Evolutionary conservation across 1,284 basidiomycete genomes (phyloP), one percentile per base, ranked within the genome.

Genomic region (Mycosarcoma mackinlayi): DNA sequence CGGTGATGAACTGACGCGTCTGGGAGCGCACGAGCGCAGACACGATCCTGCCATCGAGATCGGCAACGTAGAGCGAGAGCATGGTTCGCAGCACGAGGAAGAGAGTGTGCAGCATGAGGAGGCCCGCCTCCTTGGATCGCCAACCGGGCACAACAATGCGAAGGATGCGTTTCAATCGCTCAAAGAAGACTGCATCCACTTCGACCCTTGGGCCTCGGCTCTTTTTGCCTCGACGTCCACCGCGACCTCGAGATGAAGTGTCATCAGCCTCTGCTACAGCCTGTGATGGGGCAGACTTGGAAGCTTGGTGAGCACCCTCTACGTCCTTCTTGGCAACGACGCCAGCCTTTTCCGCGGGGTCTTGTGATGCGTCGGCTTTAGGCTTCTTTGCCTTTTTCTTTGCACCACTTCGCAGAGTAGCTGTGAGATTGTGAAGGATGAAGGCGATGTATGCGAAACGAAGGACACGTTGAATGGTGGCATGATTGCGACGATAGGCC

Each of bases 21-120:
- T 91, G 89, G 9, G 91, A 91, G 45, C 93, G 89, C n/a, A 98
- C 95, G 8, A 98, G 88, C 18, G 92, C 92, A 2, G 93, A 93
- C 0, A 98, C 95, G 74, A 98, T 81, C 27, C 90, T 89, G 82
- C 94, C 94, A 79, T 98, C 95, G 46, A 98, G 86, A 48, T 92
- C 89, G 8, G 95, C 94, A 45, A 98, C 93, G 79, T 97, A 97
- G n/a, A 98, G 86, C 23, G 91, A 93, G 50, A 98, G 89, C 10
- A 92, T 90, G 3, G 94, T 98, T 63, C 94, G 86, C 64, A 92
- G 90, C 16, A 98, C 87, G 51, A 98, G 87, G 69, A 98, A 88
- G 77, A 89, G 88, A 5, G 93, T 92, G 81, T 98, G 94, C 85
- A 93, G 90, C 52, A 90, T 85, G 6, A 98, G 86, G 57, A 98